Evolutionary conservation across 2,329 filamentous ascomycete genomes (phyloP).

Genomic region (Stromatinia cepivora): DNA sequence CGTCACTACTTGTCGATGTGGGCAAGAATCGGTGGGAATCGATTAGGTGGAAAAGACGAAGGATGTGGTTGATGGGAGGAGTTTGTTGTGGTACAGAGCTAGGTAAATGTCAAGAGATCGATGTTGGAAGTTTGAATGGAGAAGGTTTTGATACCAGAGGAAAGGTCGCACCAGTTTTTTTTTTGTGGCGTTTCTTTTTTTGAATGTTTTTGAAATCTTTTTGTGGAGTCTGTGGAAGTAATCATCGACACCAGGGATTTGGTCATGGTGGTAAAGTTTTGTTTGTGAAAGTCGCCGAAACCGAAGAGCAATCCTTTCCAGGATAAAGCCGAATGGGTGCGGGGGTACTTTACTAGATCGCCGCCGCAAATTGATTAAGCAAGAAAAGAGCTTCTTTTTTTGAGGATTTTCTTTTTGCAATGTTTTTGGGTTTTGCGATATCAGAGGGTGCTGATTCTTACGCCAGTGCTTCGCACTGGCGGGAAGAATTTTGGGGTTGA

Average conservation of each 20-base stretch:
- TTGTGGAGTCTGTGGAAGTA: not conserved
- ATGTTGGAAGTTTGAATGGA: not conserved
- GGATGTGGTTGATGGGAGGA: not conserved
- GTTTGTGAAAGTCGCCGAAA: not conserved
- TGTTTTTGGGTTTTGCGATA: not conserved
- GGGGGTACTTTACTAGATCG: conserved; percentile 2
- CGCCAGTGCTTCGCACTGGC: not conserved
- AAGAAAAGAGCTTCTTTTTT: not conserved
- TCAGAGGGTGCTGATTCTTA: not conserved
- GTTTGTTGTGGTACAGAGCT: too few relatives aligned
- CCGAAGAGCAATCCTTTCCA: not conserved
- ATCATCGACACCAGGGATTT: not conserved
- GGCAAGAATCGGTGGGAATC: not conserved
- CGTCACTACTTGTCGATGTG: conserved; percentile 6
- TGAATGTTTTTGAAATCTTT: not conserved
- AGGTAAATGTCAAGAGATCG: not conserved
- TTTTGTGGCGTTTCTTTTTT: not conserved
- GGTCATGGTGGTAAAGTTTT: not conserved
- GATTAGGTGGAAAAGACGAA: not conserved
- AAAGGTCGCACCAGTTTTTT: not conserved
- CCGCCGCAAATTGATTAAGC: not conserved
- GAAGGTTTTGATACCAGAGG: not conserved
- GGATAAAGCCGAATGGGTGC: not conserved
- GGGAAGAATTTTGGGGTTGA: too few relatives aligned
- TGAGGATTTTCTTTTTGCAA: not conserved